Evolutionary conservation across 1,284 basidiomycete genomes (phyloP).

Genomic region (Takashimella koratensis): DNA sequence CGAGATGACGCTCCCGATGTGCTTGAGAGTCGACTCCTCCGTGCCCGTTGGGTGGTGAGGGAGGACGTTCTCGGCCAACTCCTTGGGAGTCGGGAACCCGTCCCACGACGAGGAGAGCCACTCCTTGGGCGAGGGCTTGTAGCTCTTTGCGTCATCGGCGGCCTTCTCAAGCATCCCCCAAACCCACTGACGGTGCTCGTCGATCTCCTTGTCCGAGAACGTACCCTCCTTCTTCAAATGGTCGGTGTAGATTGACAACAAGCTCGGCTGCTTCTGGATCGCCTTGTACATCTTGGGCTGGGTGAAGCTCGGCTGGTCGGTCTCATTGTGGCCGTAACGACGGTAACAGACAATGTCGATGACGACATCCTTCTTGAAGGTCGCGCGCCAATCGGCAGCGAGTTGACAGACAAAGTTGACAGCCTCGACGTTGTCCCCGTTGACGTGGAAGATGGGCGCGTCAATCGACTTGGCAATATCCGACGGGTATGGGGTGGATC

Average conservation of each 20-base stretch:
- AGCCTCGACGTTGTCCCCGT: constrained; percentile 97
- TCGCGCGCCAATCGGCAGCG: constrained; percentile 96
- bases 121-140: constrained; percentile 86
- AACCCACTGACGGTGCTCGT: constrained; percentile 99
- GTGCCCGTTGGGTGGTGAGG: constrained; percentile 85
- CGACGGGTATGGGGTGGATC: constrained; percentile 97
- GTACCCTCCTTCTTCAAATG: constrained; percentile 86
- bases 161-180: constrained; percentile 98
- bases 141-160: constrained; percentile 83
- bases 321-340: constrained; percentile 98
- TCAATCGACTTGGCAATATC: constrained; percentile 99
- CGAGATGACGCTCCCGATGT: constrained; percentile 82
- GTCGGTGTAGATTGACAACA: constrained; percentile 87
- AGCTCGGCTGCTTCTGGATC: constrained; percentile 89
- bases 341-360: constrained; percentile 99
- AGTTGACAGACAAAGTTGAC: constrained; percentile 98
- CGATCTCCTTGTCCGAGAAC: constrained; percentile 93
- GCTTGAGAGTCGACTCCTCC: constrained; percentile 71
- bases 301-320: constrained; percentile 97
- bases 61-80: constrained; percentile 87
- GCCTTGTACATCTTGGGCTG: constrained; percentile 99
- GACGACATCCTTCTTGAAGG: constrained; percentile 99
- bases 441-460: constrained; percentile 99
- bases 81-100: constrained; percentile 95
- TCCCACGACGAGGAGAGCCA: constrained; percentile 99